Evolutionary conservation across 371 early-diverging fungal species (phyloP).

Genomic region (Mortierella sp.): DNA sequence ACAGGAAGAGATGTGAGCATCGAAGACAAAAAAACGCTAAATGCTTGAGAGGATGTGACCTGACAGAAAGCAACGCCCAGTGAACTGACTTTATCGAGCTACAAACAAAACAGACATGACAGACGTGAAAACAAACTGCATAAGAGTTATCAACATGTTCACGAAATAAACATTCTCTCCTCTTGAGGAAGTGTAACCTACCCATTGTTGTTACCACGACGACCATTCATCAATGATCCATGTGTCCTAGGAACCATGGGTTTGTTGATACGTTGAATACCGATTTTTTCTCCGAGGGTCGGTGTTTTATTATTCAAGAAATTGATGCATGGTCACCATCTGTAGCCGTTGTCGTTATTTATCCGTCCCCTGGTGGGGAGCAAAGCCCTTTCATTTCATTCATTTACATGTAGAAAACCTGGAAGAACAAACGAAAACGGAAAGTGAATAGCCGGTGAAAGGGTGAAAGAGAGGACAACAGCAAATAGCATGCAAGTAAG

Average conservation of each 20-base stretch:
- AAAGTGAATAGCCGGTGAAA: neutral
- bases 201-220: neutral
- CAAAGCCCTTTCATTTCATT: neutral
- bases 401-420: neutral
- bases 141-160: neutral
- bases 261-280: neutral
- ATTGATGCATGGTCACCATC: too few relatives aligned
- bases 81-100: neutral
- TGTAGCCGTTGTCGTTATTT: neutral
- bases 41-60: neutral
- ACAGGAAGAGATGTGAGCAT: neutral
- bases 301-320: neutral
- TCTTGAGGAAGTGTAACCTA: neutral
- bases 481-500: neutral
- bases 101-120: neutral
- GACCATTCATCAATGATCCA: neutral
- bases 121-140: neutral
- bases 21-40: slow-evolving; percentile 1
- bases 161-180: neutral
- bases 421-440: neutral
- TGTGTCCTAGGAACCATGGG: neutral
- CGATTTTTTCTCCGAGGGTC: neutral
- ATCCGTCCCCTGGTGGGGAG: neutral
- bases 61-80: neutral
- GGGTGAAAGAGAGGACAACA: neutral